A percentile compares a stretch with the other conserved stretches of the same genome.
Evolutionary conservation across 2,329 filamentous ascomycete species (phyloP).

Genomic region (Fusarium sp.): DNA sequence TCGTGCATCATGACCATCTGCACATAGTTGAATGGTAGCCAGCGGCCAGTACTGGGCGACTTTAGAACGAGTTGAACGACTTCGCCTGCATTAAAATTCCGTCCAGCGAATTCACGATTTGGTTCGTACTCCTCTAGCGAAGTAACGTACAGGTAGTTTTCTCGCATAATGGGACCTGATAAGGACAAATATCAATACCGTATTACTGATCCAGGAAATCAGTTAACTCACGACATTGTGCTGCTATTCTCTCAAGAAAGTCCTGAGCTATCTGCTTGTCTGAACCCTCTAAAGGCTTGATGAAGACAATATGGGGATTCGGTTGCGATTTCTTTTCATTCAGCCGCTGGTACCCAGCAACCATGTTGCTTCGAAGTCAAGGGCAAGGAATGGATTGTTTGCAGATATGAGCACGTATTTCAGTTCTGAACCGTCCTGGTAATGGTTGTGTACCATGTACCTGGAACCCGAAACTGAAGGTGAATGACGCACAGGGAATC

Average conservation of each 20-base stretch:
- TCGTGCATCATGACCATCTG: conserved; percentile 98
- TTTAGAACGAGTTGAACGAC: conserved; percentile 86
- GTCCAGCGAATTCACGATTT: conserved; percentile 84
- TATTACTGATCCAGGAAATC: background rate
- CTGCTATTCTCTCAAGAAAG: conserved; percentile 80
- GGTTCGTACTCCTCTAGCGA: conserved; percentile 83
- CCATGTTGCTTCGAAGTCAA: conserved; percentile 61
- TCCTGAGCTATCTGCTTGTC: conserved; percentile 72
- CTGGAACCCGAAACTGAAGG: background rate
- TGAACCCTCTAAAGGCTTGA: conserved; percentile 77
- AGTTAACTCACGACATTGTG: conserved; percentile 71
- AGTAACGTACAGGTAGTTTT: conserved; percentile 71
- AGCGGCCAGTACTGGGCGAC: conserved; percentile 69
- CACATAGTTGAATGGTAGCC: conserved; percentile 85
- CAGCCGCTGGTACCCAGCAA: conserved; percentile 79
- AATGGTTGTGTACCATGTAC: background rate
- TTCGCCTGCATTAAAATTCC: conserved; percentile 91
- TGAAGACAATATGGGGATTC: conserved; percentile 84
- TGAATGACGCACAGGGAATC: conserved; percentile 22
- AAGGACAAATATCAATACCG: background rate
- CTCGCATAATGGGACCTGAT: conserved; percentile 74
- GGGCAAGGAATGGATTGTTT: background rate
- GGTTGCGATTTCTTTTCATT: conserved; percentile 80
- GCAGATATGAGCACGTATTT: background rate
- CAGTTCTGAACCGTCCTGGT: background rate